Evolutionary conservation across 2,329 filamentous ascomycete species (phyloP), one percentile per base, ranked within the genome.

Genomic region (Xylariaceae sp.): DNA sequence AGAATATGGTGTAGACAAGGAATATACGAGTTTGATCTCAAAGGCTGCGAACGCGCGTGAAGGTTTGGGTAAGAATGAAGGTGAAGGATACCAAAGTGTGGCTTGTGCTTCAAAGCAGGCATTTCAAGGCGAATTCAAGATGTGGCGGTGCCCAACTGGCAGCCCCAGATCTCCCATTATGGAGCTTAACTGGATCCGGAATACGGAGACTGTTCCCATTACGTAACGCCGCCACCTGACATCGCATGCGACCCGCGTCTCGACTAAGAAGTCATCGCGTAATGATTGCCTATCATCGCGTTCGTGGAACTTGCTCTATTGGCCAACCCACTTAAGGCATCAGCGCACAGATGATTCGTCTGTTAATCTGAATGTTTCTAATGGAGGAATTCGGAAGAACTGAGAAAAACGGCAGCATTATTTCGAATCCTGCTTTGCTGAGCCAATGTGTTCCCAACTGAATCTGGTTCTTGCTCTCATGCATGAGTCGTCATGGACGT

Each of bases 401-500:
- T 1, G 18, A 30, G 44, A 35, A n/a, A 55, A 42, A 52, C 45
- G 30, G 17, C 30, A 55, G 37, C 57, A 55, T 58, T 18, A 39
- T 17, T 39, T 39, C 50, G 37, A 7, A 13, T 51, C 47, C 47
- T 48, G 15, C 2, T 59, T 13, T n/a, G 42, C 11, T 42, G 37
- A 42, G 37, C 37, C 10, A 30, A 35, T 47, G 35, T 9, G 37
- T 53, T 10, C 35, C 47, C 10, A 17, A 49, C 34, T 53, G 2
- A 13, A 10, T 13, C 37, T 42, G 35, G n/a, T 3, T 13, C 49
- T 50, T 47, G 55, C 23, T 61, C 53, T 13, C 56, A 63, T 63
- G 60, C 45, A 51, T 56, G 57, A 53, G 61, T 53, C 68, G 70
- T 61, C 65, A 78, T 78, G 88, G 88, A 91, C 70, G 80, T 84